Conservation (phyloP, 2,329 filamentous ascomycete species). For the Fusarium graminum region DNA sequence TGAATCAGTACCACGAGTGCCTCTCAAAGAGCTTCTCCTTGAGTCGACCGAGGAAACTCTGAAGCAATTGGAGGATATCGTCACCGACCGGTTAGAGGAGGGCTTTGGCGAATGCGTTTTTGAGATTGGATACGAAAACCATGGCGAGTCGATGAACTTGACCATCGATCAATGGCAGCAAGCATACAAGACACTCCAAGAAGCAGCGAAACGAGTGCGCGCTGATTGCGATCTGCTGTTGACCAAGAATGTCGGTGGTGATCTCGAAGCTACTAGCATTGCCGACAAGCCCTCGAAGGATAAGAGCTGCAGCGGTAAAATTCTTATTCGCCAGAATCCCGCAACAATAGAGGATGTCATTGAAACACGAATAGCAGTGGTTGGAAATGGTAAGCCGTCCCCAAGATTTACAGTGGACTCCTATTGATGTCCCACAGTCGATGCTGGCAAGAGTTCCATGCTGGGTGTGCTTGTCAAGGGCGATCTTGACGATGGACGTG, state of each 20-base stretch:
- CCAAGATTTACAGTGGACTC: background rate
- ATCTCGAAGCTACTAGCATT: constrained; percentile 75
- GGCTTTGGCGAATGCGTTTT: constrained; percentile 92
- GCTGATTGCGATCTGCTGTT: constrained; percentile 86
- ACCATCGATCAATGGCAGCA: constrained; percentile 79
- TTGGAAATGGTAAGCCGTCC: constrained; percentile 80
- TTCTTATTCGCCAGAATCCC: constrained; percentile 83
- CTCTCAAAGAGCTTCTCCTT: constrained; percentile 82
- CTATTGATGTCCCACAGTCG: constrained; percentile 68
- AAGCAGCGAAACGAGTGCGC: constrained; percentile 72
- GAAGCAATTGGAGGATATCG: constrained; percentile 71
- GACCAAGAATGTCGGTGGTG: constrained; percentile 89
- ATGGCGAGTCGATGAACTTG: constrained; percentile 85
- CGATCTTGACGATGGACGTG: constrained; percentile 92
- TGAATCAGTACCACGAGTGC: constrained; percentile 75
- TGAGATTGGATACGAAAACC: constrained; percentile 92
- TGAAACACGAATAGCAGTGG: constrained; percentile 95
- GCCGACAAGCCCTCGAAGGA: constrained; percentile 70
- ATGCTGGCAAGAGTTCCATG: constrained; percentile 97
- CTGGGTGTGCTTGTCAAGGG: constrained; percentile 96
- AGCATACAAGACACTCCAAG: constrained; percentile 74
- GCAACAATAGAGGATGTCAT: constrained; percentile 86
- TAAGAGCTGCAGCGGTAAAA: constrained; percentile 83
- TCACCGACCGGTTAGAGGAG: constrained; percentile 80
- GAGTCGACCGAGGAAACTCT: constrained; percentile 71